Evolutionary conservation across 306 rosid genomes (phyloP), one percentile per base, ranked within the genome.

Genomic region (Urtica urens): DNA sequence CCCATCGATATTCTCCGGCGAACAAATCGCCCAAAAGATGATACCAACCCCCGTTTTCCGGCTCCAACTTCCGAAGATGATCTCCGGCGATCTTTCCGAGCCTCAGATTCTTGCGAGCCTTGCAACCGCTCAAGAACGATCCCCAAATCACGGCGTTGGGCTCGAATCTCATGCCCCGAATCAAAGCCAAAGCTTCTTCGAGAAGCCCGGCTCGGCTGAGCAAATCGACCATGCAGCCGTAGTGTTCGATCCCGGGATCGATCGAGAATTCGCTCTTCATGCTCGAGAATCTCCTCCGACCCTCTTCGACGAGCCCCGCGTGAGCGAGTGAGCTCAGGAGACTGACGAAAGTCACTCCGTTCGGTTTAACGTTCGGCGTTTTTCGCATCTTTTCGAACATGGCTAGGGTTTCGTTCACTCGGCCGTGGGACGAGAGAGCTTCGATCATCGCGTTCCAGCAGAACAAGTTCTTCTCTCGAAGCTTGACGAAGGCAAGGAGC

Each of bases 391-490:
- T 63, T 19, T 43, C 42, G 59, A 87, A 73, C 93, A 87, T 76
- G 41, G 22, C 56, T 26, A 83, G 40, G 0, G 81, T 83, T 56
- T 80, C 77, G 47, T 64, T 25, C 0, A 73, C 81, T 64, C 49
- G 62, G 7, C 96, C 87, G 42, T 87, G 94, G 38, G 58, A 58
- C 18, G 83, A 85, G 44, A 87, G 88, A 46, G 81, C 93, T 38
- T 83, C 88, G 38, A 87, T 76, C 18, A 74, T 63, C 8, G 81
- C 67, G 59, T 83, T 87, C 96, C 94, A 83, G 67, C 96, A 83
- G 55, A 75, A 87, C 24, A 87, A 49, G 49, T 76, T 87, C 67
- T 78, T 80, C 24, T 67, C 54, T 23, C 9, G 53, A 65, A 87
- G 69, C 51, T 76, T 87, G 65, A 64, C 73, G 65, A 83, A 83